These are phyloP conservation scores for Halophytophthora polymorphica DNA, from an alignment of 352 stramenopile species.

Conservation along the genomic window DNA sequence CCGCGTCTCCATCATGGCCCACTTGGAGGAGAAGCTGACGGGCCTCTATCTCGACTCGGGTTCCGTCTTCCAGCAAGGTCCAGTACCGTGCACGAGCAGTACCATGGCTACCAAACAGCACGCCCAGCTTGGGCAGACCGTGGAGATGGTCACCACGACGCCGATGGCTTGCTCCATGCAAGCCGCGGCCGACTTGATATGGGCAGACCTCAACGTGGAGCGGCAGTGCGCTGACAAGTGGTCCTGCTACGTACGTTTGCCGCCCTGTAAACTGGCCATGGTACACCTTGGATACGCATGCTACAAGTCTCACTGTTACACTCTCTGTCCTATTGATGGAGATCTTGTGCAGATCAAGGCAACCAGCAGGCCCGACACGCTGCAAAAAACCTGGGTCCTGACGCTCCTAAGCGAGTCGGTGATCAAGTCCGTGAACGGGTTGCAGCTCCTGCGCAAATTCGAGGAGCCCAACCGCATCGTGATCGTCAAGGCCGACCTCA, in stretches of 20 bases:
- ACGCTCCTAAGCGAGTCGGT: slow-evolving; percentile 13
- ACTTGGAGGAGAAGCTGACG: slow-evolving; percentile 9
- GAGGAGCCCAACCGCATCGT: slow-evolving; percentile 21
- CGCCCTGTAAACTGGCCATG: too few species aligned
- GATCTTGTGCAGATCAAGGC: slow-evolving; percentile 7
- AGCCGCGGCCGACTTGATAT: slow-evolving; percentile 10
- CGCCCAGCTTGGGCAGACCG: slow-evolving; percentile 3
- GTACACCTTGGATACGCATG: too few species aligned
- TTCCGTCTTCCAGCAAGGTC: slow-evolving; percentile 6
- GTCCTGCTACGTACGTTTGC: slow-evolving; percentile 9
- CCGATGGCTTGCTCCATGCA: slow-evolving; percentile 19
- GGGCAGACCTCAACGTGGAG: slow-evolving; percentile 20
- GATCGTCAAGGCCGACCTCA: slow-evolving; percentile 20
- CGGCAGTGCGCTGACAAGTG: slow-evolving; percentile 24
- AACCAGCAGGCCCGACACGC: slow-evolving; percentile 11
- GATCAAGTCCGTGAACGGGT: slow-evolving; percentile 16
- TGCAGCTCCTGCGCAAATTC: slow-evolving; percentile 28
- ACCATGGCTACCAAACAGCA: slow-evolving; percentile 16
- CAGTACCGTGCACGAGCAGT: slow-evolving; percentile 1
- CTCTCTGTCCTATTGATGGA: slow-evolving; percentile 2
- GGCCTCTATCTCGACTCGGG: slow-evolving; percentile 12
- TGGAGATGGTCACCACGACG: slow-evolving; percentile 17
- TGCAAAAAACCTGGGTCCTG: slow-evolving; percentile 28
- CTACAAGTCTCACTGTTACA: too few species aligned
- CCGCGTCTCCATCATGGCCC: slow-evolving; percentile 13